These are phyloP conservation scores for Colletotrichum plurivorum DNA, from an alignment of 2,329 filamentous ascomycete species.

Conservation along the genomic window DNA sequence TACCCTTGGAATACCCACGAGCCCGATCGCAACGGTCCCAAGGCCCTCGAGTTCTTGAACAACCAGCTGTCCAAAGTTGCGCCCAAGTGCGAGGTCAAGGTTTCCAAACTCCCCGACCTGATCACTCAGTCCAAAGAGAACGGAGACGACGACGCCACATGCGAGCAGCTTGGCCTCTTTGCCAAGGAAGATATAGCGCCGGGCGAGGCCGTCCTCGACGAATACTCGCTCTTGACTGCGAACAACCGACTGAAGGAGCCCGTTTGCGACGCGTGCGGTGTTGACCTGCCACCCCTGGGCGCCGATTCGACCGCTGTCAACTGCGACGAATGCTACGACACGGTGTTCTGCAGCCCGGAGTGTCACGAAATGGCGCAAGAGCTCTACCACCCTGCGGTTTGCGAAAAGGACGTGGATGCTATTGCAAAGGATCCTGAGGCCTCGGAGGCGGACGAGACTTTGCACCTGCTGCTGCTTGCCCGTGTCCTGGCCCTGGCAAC, in stretches of 20 bases:
- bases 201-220: conserved; percentile 82
- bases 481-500: conserved; percentile 74
- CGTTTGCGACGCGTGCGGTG: conserved; percentile 91
- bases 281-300: conserved; percentile 74
- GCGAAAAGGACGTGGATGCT: conserved; percentile 76
- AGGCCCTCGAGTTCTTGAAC: conserved; percentile 82
- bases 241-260: conserved; percentile 90
- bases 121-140: conserved; percentile 67
- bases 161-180: conserved; percentile 90
- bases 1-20: conserved; percentile 79
- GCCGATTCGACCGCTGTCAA: conserved; percentile 63
- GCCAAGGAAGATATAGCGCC: conserved; percentile 84
- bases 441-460: conserved; percentile 70
- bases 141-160: conserved; percentile 67
- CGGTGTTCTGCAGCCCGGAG: conserved; percentile 74
- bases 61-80: conserved; percentile 76
- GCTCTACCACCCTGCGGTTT: conserved; percentile 75
- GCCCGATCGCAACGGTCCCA: conserved; percentile 78
- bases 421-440: conserved; percentile 76
- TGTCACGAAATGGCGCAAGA: conserved; percentile 72
- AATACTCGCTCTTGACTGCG: conserved; percentile 89
- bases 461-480: conserved; percentile 74
- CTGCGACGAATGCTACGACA: conserved; percentile 75
- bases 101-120: conserved; percentile 82
- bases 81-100: conserved; percentile 85